Conservation (phyloP, 2,329 filamentous ascomycete genomes). For the Rachicladosporium sp. region DNA sequence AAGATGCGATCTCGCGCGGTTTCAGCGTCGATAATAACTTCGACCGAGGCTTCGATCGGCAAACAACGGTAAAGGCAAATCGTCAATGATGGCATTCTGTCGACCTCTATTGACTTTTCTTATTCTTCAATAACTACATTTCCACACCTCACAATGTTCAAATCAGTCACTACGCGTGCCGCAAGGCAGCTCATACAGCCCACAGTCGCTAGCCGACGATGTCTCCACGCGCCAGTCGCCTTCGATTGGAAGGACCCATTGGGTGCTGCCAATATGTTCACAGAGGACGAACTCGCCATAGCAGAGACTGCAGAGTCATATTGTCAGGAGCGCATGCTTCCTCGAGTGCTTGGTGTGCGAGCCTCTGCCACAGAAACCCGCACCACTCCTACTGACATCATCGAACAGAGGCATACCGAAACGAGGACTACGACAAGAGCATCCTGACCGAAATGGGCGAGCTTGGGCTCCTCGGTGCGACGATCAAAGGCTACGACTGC, state of each 20-base stretch:
- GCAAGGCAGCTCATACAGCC: constrained; percentile 25
- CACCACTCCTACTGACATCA: constrained; percentile 1
- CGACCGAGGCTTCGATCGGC: no score
- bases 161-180: constrained; percentile 28
- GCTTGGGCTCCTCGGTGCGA: constrained; percentile 75
- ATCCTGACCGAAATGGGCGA: constrained; percentile 90
- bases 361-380: not conserved
- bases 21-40: no score
- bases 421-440: constrained; percentile 73
- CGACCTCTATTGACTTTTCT: no score
- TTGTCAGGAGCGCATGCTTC: constrained; percentile 79
- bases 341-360: constrained; percentile 64
- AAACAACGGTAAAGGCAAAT: no score
- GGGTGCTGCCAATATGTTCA: constrained; percentile 59
- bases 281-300: constrained; percentile 83
- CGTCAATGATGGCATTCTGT: no score
- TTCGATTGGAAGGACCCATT: constrained; percentile 95
- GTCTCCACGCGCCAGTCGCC: constrained; percentile 30
- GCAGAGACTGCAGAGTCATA: constrained; percentile 84
- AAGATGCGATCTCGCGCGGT: no score
- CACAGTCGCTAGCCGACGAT: constrained; percentile 24
- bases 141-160: constrained; percentile 27
- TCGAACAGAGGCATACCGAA: constrained; percentile 63
- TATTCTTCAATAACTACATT: no score
- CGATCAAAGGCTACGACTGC: constrained; percentile 77